Evolutionary conservation across 768 basidiomycete genomes (phyloP).

Genomic region (Tephrocybe sp.): DNA sequence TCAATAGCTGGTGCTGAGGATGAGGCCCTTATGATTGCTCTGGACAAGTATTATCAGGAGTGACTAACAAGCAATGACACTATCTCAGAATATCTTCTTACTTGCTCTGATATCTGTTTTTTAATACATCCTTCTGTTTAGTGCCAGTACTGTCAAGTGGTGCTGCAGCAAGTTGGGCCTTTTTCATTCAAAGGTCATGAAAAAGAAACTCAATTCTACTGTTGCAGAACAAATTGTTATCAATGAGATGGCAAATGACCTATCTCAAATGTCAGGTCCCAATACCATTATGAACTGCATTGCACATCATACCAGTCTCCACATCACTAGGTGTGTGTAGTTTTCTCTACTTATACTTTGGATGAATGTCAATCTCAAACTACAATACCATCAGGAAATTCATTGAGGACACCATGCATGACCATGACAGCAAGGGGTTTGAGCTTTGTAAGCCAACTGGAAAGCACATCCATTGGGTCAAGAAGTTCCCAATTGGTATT

Average conservation of each 20-base stretch:
- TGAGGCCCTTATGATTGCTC: too few species aligned
- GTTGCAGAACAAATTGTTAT: neutral
- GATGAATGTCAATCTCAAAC: too few species aligned
- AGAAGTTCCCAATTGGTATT: conserved; percentile 21
- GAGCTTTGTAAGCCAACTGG: conserved; percentile 19
- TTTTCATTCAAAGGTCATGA: neutral
- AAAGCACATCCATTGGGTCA: conserved; percentile 22
- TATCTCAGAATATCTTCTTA: too few species aligned
- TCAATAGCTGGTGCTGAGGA: neutral
- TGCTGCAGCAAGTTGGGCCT: neutral
- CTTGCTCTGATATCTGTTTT: too few species aligned
- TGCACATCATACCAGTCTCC: too few species aligned
- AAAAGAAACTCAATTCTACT: neutral
- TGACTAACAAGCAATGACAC: neutral
- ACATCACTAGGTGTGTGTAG: too few species aligned
- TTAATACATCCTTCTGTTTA: neutral
- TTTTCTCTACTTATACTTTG: too few species aligned
- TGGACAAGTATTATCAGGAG: too few species aligned
- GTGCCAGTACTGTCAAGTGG: neutral
- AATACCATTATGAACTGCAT: too few species aligned
- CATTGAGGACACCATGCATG: conserved; percentile 14
- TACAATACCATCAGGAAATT: too few species aligned
- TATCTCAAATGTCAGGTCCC: neutral
- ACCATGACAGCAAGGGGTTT: conserved; percentile 25
- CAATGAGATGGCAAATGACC: neutral